These are phyloP conservation scores for Citrus mangshanensis DNA, from an alignment of 345 rosid genomes.

Conservation along the genomic window DNA sequence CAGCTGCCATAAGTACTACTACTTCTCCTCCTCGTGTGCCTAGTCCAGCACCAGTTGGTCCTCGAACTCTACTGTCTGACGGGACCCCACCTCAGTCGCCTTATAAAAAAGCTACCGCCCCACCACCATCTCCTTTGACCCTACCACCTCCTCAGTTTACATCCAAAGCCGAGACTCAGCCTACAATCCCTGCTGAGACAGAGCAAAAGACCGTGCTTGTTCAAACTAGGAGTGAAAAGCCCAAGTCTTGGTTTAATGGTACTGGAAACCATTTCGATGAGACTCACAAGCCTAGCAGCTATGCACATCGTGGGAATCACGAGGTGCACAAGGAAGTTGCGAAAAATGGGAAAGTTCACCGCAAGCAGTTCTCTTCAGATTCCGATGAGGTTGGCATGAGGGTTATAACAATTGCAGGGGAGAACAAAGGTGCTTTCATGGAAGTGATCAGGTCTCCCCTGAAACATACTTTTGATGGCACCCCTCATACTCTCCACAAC, in stretches of 20 bases:
- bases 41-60: constrained; percentile 19
- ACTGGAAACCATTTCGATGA: constrained; percentile 5
- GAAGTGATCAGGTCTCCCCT: constrained; percentile 55
- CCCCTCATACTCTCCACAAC: constrained; percentile 21
- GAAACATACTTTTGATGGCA: constrained; percentile 23
- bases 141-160: constrained; percentile 69
- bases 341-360: constrained; percentile 20
- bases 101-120: constrained; percentile 33
- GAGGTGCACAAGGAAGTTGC: constrained; percentile 8
- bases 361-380: constrained; percentile 37
- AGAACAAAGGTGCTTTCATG: constrained; percentile 91
- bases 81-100: constrained; percentile 45
- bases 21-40: not conserved
- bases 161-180: constrained; percentile 30
- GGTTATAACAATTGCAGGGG: constrained; percentile 82
- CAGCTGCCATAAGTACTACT: no score
- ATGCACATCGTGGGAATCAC: constrained; percentile 17
- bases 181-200: constrained; percentile 42
- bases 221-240: constrained; percentile 41
- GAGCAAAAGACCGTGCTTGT: constrained; percentile 68
- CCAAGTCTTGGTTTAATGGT: constrained; percentile 21
- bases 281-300: constrained; percentile 18
- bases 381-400: constrained; percentile 43
- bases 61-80: constrained; percentile 18
- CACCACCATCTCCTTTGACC: constrained; percentile 66